Evolutionary conservation across 805 yeast species (phyloP).

Genomic region (Candida ponderosae): DNA sequence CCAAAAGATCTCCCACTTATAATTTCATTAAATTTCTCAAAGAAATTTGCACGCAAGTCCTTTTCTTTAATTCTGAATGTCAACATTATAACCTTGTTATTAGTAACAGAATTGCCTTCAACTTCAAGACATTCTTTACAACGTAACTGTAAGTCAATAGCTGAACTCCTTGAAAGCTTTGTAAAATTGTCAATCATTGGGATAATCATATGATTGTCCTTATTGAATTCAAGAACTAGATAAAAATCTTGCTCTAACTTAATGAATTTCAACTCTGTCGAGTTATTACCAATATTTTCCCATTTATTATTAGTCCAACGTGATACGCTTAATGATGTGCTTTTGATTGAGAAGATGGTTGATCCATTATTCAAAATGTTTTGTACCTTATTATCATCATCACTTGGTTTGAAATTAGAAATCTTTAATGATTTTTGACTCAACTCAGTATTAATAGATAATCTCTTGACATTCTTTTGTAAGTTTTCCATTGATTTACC

Average conservation of each 20-base stretch:
- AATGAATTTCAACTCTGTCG: constrained; percentile 9
- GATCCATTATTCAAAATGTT: no score
- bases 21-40: no score
- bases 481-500: constrained; percentile 5
- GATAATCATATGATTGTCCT: constrained; percentile 7
- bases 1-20: no score
- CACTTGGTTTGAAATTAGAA: no score
- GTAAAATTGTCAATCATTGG: constrained; percentile 7
- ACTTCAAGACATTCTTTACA: no score
- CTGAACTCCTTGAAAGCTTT: constrained; percentile 5
- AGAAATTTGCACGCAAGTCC: no score
- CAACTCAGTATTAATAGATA: constrained; percentile 5
- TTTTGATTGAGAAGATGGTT: constrained; percentile 3
- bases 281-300: constrained; percentile 12
- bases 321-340: constrained; percentile 10
- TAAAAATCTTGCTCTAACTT: constrained; percentile 1
- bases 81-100: no score
- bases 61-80: no score
- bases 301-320: constrained; percentile 16
- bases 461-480: constrained; percentile 6
- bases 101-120: no score
- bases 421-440: no score
- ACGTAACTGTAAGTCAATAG: constrained; percentile 7
- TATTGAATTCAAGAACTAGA: neutral
- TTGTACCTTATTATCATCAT: no score